A percentile compares a stretch with the other conserved stretches of the same genome.
Evolutionary conservation across 495 filamentous ascomycete genomes (phyloP).

Genomic region (Trichoderma erinaceum): DNA sequence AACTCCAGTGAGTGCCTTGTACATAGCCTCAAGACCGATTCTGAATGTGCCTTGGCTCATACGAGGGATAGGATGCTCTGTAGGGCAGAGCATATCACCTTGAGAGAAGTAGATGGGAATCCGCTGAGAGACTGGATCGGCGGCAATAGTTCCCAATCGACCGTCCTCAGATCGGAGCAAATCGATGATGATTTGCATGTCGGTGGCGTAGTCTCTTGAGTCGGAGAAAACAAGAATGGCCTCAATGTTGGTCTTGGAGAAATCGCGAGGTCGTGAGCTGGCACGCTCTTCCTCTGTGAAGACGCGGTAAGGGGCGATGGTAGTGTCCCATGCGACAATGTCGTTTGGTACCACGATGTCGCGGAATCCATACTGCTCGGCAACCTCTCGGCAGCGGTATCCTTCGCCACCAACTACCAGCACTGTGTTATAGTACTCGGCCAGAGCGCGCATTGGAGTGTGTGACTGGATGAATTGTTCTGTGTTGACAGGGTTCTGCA

Average conservation of each 20-base stretch:
- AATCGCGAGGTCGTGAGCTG: constrained; percentile 55
- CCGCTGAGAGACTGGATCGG: constrained; percentile 56
- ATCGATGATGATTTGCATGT: constrained; percentile 81
- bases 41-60: constrained; percentile 74
- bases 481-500: constrained; percentile 50
- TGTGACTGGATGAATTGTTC: constrained; percentile 66
- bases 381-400: constrained; percentile 60
- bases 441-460: constrained; percentile 60
- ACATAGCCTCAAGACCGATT: constrained; percentile 71
- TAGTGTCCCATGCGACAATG: constrained; percentile 55
- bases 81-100: constrained; percentile 71
- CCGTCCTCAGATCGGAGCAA: constrained; percentile 70
- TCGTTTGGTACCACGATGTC: constrained; percentile 62
- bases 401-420: constrained; percentile 62
- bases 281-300: constrained; percentile 54
- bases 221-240: constrained; percentile 80
- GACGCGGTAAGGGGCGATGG: constrained; percentile 58
- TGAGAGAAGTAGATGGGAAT: constrained; percentile 74
- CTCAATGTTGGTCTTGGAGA: constrained; percentile 65
- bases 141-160: constrained; percentile 57
- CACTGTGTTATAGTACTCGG: constrained; percentile 60
- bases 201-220: constrained; percentile 76
- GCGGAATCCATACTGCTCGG: constrained; percentile 59
- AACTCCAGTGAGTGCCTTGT: constrained; percentile 64
- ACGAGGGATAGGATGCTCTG: constrained; percentile 65